Percentiles rank a stretch among this genome's conserved stretches.
phyloP scores from a whole-genome alignment of 2,329 filamentous ascomycete species.

The Beauveria varroae region DNA sequence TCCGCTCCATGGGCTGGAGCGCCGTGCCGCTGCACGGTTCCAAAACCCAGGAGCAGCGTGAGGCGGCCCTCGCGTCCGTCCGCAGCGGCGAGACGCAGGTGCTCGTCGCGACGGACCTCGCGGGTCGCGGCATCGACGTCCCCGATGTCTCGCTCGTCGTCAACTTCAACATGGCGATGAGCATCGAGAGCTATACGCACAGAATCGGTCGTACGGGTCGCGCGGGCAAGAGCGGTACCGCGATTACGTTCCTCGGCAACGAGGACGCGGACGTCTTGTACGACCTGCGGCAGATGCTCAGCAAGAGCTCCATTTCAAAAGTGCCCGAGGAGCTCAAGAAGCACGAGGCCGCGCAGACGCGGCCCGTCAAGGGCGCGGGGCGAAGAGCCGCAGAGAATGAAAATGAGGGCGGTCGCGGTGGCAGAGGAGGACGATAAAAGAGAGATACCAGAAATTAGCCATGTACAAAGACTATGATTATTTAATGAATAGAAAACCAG shows the following conservation, averaged over 20 bases:
- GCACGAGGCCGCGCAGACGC: constrained; percentile 87
- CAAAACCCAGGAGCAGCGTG: constrained; percentile 97
- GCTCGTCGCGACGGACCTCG: constrained; percentile 90
- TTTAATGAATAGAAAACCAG: not conserved
- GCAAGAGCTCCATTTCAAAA: constrained; percentile 78
- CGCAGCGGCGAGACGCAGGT: constrained; percentile 76
- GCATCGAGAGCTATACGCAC: constrained; percentile 93
- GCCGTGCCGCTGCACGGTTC: constrained; percentile 87
- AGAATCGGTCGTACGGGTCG: constrained; percentile 93
- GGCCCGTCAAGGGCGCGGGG: constrained; percentile 41
- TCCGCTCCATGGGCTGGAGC: constrained; percentile 88
- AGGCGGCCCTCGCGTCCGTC: constrained; percentile 80
- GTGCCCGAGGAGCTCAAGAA: constrained; percentile 86
- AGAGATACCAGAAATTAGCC: too few species aligned
- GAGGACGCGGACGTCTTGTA: constrained; percentile 90
- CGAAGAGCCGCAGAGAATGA: constrained; percentile 24
- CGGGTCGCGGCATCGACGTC: constrained; percentile 96
- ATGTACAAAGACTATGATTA: not conserved
- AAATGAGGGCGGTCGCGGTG: constrained; percentile 16
- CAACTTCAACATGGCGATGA: constrained; percentile 97
- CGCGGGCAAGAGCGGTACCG: constrained; percentile 92
- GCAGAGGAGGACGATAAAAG: not conserved
- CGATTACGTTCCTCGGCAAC: constrained; percentile 88
- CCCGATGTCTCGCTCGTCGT: constrained; percentile 88
- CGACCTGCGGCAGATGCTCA: constrained; percentile 91